Base-by-base conservation (phyloP, 2,329 filamentous ascomycete genomes). In the Diplodia intermedia region DNA sequence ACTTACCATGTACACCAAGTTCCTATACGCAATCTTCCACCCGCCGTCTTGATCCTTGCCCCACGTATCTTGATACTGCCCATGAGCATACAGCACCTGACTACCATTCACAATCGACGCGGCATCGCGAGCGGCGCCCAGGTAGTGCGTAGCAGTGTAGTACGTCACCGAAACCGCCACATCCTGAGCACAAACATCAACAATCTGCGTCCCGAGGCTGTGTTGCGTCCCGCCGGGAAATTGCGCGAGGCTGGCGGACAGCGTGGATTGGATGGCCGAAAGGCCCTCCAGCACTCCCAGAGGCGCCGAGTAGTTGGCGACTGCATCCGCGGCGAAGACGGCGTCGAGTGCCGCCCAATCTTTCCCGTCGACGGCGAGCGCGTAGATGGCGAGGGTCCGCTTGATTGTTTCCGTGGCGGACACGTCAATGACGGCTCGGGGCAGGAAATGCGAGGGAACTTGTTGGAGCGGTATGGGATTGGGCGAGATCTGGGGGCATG, bases 321-420 rank as follows among this genome's bases (percentile, higher is more conserved):
- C 63, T 4, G 66, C 69, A 40, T 71, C 31, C 1, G 50, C 8
- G 2, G 70, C 66, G 55, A 73, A 72, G 31, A 73, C 65, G 47
- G 50, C 33, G 29, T 43, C 53, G 18, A 73, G 69, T 3, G 67
- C 31, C 5, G n/a, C 54, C 54, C 71, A 72, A n/a, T 71, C 63
- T 40, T 71, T 71, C 36, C 69, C 69, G 47, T 72, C 71, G 52
- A 73, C 61, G 11, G 66, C 68, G 33, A 73, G 69, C 9, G 72
- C 67, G 61, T 73, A 72, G 15, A 66, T 47, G 4, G 70, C 29
- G n/a, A 72, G 70, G 8, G 69, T 73, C 2, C 69, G 56, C 12
- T 66, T 67, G 52, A 73, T 73, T 18, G 66, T 2, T 18, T 62
- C 56, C 8, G 29, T 29, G 29, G 40, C 60, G 8, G 15, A 23